Base-by-base conservation (phyloP, 306 rosid species). In the Vigna unguiculata region DNA sequence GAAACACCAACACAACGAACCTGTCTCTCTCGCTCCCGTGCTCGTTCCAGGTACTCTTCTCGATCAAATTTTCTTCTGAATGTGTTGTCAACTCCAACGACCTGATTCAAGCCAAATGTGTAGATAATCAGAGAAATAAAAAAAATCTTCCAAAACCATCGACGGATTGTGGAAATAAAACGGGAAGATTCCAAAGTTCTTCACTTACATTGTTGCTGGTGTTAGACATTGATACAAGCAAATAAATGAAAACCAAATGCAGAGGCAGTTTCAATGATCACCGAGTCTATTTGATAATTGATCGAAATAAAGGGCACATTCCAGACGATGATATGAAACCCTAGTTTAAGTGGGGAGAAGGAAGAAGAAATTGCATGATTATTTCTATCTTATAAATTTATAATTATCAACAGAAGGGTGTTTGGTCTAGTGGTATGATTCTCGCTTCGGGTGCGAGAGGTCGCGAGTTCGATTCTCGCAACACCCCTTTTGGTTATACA, bases 11-110 rank as follows among this genome's bases (percentile, higher is more conserved):
- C 10, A 71, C 8, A 16, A 60, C 59, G 24, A 14, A 86, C 98
- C 96, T 92, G 79, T 64, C 86, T 88, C 85, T 96, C 99, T 24
- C 98, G 98, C 80, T 96, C 98, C 5, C 98, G 91, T 62, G 99
- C 98, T 75, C 91, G 82, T 85, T 96, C 99, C 57, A 91, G 84
- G 76, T 87, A 96, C 87, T 93, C 98, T 71, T 96, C 99, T 48
- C 90, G 89, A 69, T 96, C 98, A 53, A 96, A 96, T 88, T 96
- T 96, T 76, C 97, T 93, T 88, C 99, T 86, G 58, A 89, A 88
- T 0, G 99, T 96, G 84, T 96, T 96, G 80, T 96, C 99, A 52
- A 96, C 93, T 45, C 91, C 99, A 80, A 24, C 90, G 54, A 45
- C 88, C 99, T 95, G 75, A 64, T 59, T 66, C 59, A 63, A 63